Conservation (phyloP, 1,284 basidiomycete genomes). For the Ustilago cynodontis region DNA sequence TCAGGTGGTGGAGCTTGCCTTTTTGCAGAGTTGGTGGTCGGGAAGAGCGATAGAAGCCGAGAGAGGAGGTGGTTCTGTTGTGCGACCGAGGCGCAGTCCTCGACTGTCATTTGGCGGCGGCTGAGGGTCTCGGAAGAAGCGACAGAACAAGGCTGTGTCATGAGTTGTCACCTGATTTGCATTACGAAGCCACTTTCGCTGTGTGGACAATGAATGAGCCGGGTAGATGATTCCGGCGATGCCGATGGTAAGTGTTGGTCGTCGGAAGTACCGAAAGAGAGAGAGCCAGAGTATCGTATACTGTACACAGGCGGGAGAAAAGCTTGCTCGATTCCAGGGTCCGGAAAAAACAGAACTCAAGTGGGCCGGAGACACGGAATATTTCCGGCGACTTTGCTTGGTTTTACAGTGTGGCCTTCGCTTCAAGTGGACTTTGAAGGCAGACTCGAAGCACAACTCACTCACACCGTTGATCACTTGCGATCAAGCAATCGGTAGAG, state of each 20-base stretch:
- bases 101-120: background rate
- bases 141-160: background rate
- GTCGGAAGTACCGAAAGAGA: background rate
- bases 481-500: background rate
- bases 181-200: background rate
- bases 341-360: background rate
- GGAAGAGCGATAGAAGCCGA: constrained; percentile 17
- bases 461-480: background rate
- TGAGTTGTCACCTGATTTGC: background rate
- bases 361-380: background rate
- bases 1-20: background rate
- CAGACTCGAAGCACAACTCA: too few relatives aligned
- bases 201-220: background rate
- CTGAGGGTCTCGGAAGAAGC: background rate
- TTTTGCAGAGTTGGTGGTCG: background rate
- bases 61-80: constrained; percentile 31
- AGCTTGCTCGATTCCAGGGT: background rate
- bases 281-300: background rate
- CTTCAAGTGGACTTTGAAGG: too few relatives aligned
- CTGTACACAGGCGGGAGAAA: background rate
- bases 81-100: constrained; percentile 12
- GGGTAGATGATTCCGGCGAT: background rate
- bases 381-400: background rate
- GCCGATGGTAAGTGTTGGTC: background rate
- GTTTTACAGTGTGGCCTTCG: too few relatives aligned